Percentiles rank a stretch among this genome's conserved stretches.
Conservation (phyloP, 208 protist genomes). For the Wallacemonas sp. region DNA sequence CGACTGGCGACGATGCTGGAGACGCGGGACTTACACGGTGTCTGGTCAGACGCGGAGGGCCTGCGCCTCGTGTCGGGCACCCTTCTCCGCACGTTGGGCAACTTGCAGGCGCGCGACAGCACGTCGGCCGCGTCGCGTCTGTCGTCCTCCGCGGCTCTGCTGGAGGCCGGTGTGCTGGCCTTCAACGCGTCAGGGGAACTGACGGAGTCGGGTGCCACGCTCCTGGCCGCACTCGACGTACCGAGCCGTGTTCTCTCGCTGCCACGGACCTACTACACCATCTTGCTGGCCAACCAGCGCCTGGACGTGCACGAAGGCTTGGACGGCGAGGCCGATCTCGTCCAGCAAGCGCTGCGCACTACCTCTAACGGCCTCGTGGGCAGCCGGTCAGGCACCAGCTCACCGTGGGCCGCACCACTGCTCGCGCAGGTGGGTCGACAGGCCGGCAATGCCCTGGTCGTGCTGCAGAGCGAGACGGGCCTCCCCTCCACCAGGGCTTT, state of each 20-base stretch:
- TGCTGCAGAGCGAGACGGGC: no score
- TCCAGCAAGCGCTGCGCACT: conserved; percentile 2
- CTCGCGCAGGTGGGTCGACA: neutral
- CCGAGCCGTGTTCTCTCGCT: conserved; percentile 40
- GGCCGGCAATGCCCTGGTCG: conserved; percentile 37
- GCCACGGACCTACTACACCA: conserved; percentile 53
- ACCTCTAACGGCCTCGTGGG: conserved; percentile 5
- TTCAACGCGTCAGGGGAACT: conserved; percentile 48
- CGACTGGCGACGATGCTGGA: conserved; percentile 4
- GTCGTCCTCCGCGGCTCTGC: conserved; percentile 20
- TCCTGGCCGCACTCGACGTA: conserved; percentile 20
- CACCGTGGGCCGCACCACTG: neutral
- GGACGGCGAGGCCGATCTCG: conserved; percentile 1
- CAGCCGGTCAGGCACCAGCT: neutral
- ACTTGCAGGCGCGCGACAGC: neutral
- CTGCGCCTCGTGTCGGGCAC: conserved; percentile 41
- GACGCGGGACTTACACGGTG: neutral
- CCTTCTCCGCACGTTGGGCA: conserved; percentile 26
- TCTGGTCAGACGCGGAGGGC: conserved; percentile 49
- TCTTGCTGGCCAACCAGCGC: conserved; percentile 48
- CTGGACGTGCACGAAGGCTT: conserved; percentile 39
- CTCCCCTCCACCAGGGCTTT: neutral
- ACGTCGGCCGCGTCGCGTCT: no score
- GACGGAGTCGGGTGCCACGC: conserved; percentile 59
- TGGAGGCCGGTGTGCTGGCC: conserved; percentile 52